Base-by-base conservation (phyloP, 2,329 filamentous ascomycete species). In the Elsinoe fawcettii region DNA sequence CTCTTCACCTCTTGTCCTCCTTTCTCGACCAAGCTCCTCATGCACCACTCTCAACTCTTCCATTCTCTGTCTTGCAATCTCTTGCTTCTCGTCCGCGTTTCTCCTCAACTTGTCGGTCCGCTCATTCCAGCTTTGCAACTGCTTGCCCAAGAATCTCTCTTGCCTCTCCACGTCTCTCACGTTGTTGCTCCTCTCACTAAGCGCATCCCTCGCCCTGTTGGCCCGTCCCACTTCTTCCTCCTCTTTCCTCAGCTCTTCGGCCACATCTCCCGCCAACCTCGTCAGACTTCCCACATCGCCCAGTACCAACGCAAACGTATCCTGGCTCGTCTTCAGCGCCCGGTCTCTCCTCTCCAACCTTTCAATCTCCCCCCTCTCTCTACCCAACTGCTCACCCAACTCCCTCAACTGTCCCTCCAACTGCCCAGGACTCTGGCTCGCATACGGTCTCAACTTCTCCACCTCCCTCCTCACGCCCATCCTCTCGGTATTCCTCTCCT, bases 91-190 rank as follows among this genome's bases (percentile, higher is more conserved):
- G 58, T 86, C 84, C 62, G 88, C 92, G 65, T 88, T 87, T 63
- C 87, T 84, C 59, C 90, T 82, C 57, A 96, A 77, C 66, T 88
- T 87, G 64, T 93, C 88, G 0, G 91, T 96, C 49, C 91, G 82
- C 67, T 95, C 90, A 55, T 85, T 84, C 83, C 90, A 93, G 67
- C 91, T 91, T 63, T 82, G 78, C 58, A 97, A 74, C 73, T 97
- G 91, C 60, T 91, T 83, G 68, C 88, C 84, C 59, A 97, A 77
- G 63, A 96, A 77, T 16, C 84, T 81, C 75, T 97, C 91, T 16
- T 88, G 87, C 59, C 92, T 81, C 71, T 97, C 93, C 3, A 97
- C 88, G 70, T 97, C 91, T 60, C 89, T 83, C 16, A 95, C 90
- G 65, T 89, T 95, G 65, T 93, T 95, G 49, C 87, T 87, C 58